Evolutionary conservation across 805 yeast genomes (phyloP).

Genomic region (Yamadazyma laniorum): DNA sequence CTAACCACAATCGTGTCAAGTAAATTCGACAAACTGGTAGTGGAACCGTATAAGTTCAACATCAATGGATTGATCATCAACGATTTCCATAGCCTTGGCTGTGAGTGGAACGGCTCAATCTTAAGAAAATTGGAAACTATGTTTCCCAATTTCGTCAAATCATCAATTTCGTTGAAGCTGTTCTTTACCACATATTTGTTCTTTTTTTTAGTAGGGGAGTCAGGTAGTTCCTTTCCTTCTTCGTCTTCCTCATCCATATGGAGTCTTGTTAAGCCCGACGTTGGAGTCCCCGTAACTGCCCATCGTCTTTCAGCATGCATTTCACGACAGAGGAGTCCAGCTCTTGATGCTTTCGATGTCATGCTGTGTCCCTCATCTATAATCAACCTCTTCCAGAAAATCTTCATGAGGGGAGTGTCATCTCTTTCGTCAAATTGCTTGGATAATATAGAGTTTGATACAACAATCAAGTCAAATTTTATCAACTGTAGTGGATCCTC

Average conservation of each 20-base stretch:
- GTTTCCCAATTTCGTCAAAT: slow-evolving; percentile 51
- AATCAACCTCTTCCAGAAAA: slow-evolving; percentile 67
- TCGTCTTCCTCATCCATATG: slow-evolving; percentile 43
- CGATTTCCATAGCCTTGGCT: slow-evolving; percentile 47
- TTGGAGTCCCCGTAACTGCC: slow-evolving; percentile 78
- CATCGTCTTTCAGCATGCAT: slow-evolving; percentile 61
- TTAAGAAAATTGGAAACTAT: slow-evolving; percentile 53
- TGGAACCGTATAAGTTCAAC: slow-evolving; percentile 38
- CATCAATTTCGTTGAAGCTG: slow-evolving; percentile 51
- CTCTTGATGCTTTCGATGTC: slow-evolving; percentile 50
- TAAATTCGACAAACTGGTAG: slow-evolving; percentile 38
- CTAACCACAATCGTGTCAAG: slow-evolving; percentile 52
- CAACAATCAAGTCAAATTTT: slow-evolving; percentile 51
- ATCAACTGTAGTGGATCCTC: slow-evolving; percentile 31
- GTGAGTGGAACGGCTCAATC: slow-evolving; percentile 56
- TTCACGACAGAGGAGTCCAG: slow-evolving; percentile 47
- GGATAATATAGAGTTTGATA: slow-evolving; percentile 48
- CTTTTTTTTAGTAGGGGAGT: slow-evolving; percentile 18
- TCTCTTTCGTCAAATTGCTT: slow-evolving; percentile 29
- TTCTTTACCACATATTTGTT: slow-evolving; percentile 47
- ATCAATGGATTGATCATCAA: slow-evolving; percentile 49
- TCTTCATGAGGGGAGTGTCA: slow-evolving; percentile 35
- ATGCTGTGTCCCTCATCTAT: slow-evolving; percentile 77
- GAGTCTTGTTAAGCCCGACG: slow-evolving; percentile 62
- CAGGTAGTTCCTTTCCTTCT: slow-evolving; percentile 4